These are phyloP conservation scores for Amylocystis lapponica DNA, from an alignment of 768 basidiomycete genomes.

Conservation along the genomic window DNA sequence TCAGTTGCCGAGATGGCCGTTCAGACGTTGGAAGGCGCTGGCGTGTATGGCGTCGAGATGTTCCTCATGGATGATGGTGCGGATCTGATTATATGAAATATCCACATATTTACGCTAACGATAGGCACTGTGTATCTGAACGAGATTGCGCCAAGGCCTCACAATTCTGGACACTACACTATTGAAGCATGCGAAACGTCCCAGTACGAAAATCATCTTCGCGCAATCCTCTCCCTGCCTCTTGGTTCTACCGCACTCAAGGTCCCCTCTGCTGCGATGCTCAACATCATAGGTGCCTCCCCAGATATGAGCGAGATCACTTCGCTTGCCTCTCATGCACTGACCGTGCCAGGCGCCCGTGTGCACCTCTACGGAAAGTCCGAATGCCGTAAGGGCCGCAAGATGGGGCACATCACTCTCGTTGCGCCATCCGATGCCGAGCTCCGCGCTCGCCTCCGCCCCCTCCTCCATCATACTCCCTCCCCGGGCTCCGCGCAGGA, in stretches of 20 bases:
- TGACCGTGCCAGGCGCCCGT: slow-evolving; percentile 66
- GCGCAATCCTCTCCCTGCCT: slow-evolving; percentile 86
- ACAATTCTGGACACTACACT: slow-evolving; percentile 98
- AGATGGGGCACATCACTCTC: slow-evolving; percentile 97
- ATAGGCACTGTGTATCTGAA: slow-evolving; percentile 79
- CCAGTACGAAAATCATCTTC: slow-evolving; percentile 96
- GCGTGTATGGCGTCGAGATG: slow-evolving; percentile 98
- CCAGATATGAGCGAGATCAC: slow-evolving; percentile 57
- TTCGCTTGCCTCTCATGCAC: slow-evolving; percentile 49
- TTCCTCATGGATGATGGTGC: slow-evolving; percentile 85
- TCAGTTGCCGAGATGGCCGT: slow-evolving; percentile 77
- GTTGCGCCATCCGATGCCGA: slow-evolving; percentile 79
- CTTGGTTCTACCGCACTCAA: slow-evolving; percentile 85
- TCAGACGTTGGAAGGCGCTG: slow-evolving; percentile 75
- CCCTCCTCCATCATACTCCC: slow-evolving; percentile 66
- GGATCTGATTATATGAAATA: slow-evolving; percentile 13
- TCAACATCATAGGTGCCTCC: slow-evolving; percentile 90
- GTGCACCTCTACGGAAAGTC: slow-evolving; percentile 95
- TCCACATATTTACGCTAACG: background rate
- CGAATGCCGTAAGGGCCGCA: slow-evolving; percentile 83
- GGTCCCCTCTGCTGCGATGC: slow-evolving; percentile 84
- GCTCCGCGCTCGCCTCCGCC: slow-evolving; percentile 60
- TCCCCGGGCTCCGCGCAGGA: slow-evolving; percentile 34
- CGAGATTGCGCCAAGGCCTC: slow-evolving; percentile 96
- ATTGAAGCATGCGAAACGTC: slow-evolving; percentile 97